These are phyloP conservation scores for Fusarium aywerte DNA, from an alignment of 2,329 filamentous ascomycete species.

Conservation along the genomic window DNA sequence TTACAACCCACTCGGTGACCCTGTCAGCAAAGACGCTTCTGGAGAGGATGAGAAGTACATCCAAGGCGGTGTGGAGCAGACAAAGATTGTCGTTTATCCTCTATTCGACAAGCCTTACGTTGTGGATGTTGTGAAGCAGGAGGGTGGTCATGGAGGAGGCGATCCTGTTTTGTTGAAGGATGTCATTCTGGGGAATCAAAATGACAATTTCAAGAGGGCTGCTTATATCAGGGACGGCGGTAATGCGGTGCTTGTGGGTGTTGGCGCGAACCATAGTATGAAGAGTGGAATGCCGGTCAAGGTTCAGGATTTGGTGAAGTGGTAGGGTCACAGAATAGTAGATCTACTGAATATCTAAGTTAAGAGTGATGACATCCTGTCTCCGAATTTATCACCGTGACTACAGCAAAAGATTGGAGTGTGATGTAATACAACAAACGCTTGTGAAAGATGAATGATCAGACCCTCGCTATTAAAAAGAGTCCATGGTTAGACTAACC, in stretches of 20 bases:
- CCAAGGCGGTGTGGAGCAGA: constrained; percentile 48
- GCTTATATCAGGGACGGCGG: constrained; percentile 69
- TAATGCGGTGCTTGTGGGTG: constrained; percentile 67
- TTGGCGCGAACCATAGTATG: constrained; percentile 68
- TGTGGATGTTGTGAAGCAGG: constrained; percentile 62
- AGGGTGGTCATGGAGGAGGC: constrained; percentile 69
- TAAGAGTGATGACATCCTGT: too few species aligned
- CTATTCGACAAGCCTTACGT: constrained; percentile 67
- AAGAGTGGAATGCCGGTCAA: constrained; percentile 38
- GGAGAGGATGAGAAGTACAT: constrained; percentile 49
- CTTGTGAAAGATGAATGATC: background rate
- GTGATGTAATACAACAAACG: background rate
- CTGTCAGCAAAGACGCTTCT: constrained; percentile 56
- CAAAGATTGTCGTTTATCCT: constrained; percentile 61
- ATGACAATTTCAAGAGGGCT: constrained; percentile 63
- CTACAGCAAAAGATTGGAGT: too few species aligned
- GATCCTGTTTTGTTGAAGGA: constrained; percentile 64
- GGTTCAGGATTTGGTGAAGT: constrained; percentile 37
- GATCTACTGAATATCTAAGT: too few species aligned
- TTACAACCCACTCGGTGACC: constrained; percentile 68
- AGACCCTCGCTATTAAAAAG: background rate
- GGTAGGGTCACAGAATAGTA: too few species aligned
- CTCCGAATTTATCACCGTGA: too few species aligned
- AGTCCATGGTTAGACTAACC: background rate
- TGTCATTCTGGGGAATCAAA: constrained; percentile 64